Conservation (phyloP, 495 filamentous ascomycete species). For the Aspergillus taichungensis region DNA sequence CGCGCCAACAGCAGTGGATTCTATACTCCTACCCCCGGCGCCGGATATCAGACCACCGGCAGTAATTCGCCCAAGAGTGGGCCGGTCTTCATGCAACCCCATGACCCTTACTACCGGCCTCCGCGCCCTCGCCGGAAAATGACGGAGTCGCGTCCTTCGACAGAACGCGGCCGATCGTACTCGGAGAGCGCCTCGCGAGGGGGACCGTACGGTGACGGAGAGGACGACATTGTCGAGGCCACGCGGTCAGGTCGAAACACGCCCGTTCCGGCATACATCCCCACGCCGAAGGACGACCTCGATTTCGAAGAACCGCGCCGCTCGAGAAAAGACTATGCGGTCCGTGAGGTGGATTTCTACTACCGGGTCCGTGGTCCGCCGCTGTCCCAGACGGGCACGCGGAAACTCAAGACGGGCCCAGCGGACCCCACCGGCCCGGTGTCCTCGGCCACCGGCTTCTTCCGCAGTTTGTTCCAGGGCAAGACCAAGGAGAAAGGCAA, state of each 20-base stretch:
- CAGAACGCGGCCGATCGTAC: slow-evolving; percentile 28
- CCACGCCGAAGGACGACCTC: slow-evolving; percentile 44
- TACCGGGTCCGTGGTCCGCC: slow-evolving; percentile 89
- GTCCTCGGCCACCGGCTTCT: slow-evolving; percentile 79
- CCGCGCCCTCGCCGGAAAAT: slow-evolving; percentile 59
- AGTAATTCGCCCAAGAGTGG: slow-evolving; percentile 33
- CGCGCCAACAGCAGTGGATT: slow-evolving; percentile 41
- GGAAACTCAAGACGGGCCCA: slow-evolving; percentile 85
- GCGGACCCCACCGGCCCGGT: slow-evolving; percentile 90
- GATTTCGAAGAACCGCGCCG: slow-evolving; percentile 43
- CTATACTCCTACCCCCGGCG: slow-evolving; percentile 58
- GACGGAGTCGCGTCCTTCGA: slow-evolving; percentile 37
- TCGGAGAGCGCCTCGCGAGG: slow-evolving; percentile 35
- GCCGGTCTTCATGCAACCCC: slow-evolving; percentile 36
- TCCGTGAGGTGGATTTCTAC: slow-evolving; percentile 89
- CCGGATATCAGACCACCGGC: slow-evolving; percentile 38
- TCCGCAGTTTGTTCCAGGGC: slow-evolving; percentile 67
- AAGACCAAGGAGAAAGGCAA: slow-evolving; percentile 85
- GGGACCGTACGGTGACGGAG: slow-evolving; percentile 23
- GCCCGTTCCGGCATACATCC: slow-evolving; percentile 43
- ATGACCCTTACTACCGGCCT: slow-evolving; percentile 77
- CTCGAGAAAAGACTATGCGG: slow-evolving; percentile 72
- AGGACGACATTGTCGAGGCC: slow-evolving; percentile 37
- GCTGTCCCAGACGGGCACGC: slow-evolving; percentile 66
- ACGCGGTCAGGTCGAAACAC: slow-evolving; percentile 44